These are phyloP conservation scores for Piper longum DNA, from an alignment of 164 flowering plant genomes.

Conservation along the genomic window DNA sequence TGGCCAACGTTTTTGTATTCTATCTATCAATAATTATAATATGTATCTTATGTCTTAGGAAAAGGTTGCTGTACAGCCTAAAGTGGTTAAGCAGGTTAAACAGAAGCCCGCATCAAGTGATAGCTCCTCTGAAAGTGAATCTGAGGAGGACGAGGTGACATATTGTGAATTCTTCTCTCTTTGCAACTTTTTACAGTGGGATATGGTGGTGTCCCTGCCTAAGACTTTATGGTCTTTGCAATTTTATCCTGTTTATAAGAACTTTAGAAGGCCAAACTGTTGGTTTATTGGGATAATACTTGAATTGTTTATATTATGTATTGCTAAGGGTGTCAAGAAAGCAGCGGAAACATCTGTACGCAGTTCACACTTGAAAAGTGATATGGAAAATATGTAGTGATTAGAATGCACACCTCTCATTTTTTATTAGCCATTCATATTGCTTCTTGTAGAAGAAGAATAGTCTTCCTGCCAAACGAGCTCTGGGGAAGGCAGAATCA, in stretches of 20 bases:
- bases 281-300: background rate
- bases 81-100: background rate
- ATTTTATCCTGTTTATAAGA: background rate
- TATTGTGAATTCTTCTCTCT: background rate
- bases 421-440: background rate
- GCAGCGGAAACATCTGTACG: too few relatives aligned
- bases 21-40: background rate
- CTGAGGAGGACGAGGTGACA: background rate
- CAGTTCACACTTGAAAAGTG: too few relatives aligned
- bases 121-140: constrained; percentile 3
- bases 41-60: background rate
- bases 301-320: background rate
- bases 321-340: too few relatives aligned
- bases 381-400: too few relatives aligned
- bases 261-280: background rate
- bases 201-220: background rate
- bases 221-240: background rate
- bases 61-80: background rate
- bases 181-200: background rate
- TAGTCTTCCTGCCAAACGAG: constrained; percentile 4
- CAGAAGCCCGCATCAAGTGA: constrained; percentile 5
- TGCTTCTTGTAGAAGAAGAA: background rate
- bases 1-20: background rate
- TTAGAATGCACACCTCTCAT: background rate
- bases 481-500: background rate